Conservation (phyloP, 176 grass and related monocot species). For the Oryza glaberrima region DNA sequence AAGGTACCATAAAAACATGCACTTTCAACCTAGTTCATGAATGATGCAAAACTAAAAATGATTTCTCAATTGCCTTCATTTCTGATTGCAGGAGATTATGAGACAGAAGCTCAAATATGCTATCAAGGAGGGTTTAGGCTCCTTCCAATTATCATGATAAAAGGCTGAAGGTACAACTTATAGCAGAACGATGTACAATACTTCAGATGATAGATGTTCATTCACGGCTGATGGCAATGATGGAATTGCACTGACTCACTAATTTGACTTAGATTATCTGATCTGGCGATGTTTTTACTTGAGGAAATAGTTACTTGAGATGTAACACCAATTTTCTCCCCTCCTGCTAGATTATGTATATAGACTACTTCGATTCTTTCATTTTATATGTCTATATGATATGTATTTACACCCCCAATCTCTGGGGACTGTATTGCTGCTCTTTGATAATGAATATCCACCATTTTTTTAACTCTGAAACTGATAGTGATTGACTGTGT, state of each 20-base stretch:
- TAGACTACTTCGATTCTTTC: background rate
- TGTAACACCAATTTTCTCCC: background rate
- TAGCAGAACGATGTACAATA: slow-evolving; percentile 15
- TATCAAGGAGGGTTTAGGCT: slow-evolving; percentile 50
- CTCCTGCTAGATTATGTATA: background rate
- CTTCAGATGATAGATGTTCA: background rate
- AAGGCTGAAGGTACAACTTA: background rate
- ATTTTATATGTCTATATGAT: background rate
- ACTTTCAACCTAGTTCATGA: slow-evolving; percentile 1
- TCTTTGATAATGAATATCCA: background rate
- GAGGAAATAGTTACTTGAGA: slow-evolving; percentile 13
- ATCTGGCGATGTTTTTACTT: background rate
- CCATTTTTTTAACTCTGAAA: background rate
- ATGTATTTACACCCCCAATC: background rate
- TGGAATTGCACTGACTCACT: background rate
- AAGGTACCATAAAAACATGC: slow-evolving; percentile 52
- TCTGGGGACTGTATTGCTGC: background rate
- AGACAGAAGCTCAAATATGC: slow-evolving; percentile 54
- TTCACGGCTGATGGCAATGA: background rate
- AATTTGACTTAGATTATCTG: background rate
- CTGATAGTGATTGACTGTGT: too few species aligned
- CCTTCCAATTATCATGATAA: slow-evolving; percentile 64
- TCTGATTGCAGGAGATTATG: slow-evolving; percentile 54
- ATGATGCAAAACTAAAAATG: background rate
- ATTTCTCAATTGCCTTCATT: slow-evolving; percentile 23